Percentiles rank a stretch among this genome's conserved stretches.
Conservation (phyloP, 768 basidiomycete species). For the Naganishia vaughanmartiniae region DNA sequence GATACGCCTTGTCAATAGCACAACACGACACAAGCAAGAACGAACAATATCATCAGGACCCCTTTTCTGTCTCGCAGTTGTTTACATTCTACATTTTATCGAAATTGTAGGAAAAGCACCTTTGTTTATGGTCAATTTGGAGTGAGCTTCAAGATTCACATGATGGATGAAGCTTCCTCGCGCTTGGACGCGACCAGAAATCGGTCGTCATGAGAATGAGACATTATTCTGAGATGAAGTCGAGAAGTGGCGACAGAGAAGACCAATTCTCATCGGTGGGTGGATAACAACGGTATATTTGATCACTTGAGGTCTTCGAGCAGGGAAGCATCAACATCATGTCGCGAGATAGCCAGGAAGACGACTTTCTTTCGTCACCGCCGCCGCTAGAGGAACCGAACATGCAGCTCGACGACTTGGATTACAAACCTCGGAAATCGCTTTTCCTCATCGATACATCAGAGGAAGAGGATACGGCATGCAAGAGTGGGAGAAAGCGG, state of each 20-base stretch:
- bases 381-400: too few relatives aligned
- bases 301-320: too few relatives aligned
- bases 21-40: background rate
- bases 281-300: too few relatives aligned
- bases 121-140: background rate
- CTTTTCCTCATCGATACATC: slow-evolving; percentile 32
- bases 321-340: background rate
- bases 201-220: slow-evolving; percentile 18
- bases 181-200: background rate
- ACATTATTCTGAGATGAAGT: slow-evolving; percentile 1
- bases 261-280: too few relatives aligned
- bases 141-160: background rate
- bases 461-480: slow-evolving; percentile 16
- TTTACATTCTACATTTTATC: background rate
- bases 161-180: background rate
- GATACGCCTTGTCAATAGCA: background rate
- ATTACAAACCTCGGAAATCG: slow-evolving; percentile 14
- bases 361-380: background rate
- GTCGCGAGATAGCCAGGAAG: background rate
- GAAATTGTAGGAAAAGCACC: background rate
- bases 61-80: slow-evolving; percentile 14
- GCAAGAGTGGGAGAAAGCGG: slow-evolving; percentile 4
- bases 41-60: background rate
- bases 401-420: background rate
- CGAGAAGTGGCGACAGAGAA: background rate